phyloP scores from a whole-genome alignment of 2,329 filamentous ascomycete species.

The Rutstroemia sp. region DNA sequence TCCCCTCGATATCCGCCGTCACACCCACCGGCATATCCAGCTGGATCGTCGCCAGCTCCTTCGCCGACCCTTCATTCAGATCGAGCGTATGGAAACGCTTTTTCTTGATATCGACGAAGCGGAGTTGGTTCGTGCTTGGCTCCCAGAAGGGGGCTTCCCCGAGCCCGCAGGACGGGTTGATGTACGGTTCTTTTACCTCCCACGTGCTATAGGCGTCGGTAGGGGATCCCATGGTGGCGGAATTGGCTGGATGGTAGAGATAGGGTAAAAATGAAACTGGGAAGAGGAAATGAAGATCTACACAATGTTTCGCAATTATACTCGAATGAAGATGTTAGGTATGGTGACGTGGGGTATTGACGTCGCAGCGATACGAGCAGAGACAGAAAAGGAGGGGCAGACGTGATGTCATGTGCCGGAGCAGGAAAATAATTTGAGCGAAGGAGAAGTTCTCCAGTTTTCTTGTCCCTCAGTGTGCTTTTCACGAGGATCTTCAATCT shows the following conservation, averaged over 20 bases:
- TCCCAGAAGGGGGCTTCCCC: constrained; percentile 74
- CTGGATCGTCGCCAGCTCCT: constrained; percentile 30
- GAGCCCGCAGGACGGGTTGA: constrained; percentile 57
- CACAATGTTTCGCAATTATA: too few relatives aligned
- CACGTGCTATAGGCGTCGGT: constrained; percentile 33
- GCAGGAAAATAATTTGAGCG: neutral
- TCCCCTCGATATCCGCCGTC: constrained; percentile 69
- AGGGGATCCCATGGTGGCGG: constrained; percentile 10
- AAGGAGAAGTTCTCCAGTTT: neutral
- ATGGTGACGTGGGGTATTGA: too few relatives aligned
- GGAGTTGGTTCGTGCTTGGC: constrained; percentile 53
- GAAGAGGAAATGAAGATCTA: too few relatives aligned
- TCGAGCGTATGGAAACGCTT: constrained; percentile 66
- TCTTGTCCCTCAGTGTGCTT: neutral
- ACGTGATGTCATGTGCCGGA: neutral
- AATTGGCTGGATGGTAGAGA: neutral
- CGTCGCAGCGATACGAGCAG: too few relatives aligned
- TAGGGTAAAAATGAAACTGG: too few relatives aligned
- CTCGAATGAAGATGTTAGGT: too few relatives aligned
- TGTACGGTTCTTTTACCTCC: constrained; percentile 41
- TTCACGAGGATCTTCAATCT: too few relatives aligned
- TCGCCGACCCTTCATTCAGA: constrained; percentile 46
- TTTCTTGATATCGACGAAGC: constrained; percentile 79
- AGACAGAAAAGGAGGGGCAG: neutral
- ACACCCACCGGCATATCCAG: constrained; percentile 51